phyloP scores from a whole-genome alignment of 2,329 filamentous ascomycete species.

The Calonectria henricotiae region DNA sequence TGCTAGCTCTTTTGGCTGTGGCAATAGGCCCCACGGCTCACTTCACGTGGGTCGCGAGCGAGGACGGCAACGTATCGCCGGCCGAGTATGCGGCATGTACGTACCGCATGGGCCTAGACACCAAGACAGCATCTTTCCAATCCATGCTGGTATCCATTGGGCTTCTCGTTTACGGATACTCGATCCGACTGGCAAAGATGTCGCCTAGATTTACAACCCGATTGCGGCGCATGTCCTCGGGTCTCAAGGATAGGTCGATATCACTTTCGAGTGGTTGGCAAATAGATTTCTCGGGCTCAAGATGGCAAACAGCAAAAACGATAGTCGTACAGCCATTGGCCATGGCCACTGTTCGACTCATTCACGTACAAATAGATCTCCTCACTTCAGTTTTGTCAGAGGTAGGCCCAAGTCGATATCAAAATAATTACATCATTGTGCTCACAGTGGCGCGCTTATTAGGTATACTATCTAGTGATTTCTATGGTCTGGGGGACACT shows the following conservation, averaged over 20 bases:
- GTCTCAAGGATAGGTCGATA: neutral
- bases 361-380: slow-evolving; percentile 4
- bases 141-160: slow-evolving; percentile 2
- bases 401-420: neutral
- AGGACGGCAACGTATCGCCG: neutral
- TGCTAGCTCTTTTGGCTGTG: slow-evolving; percentile 3
- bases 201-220: neutral
- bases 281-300: neutral
- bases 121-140: slow-evolving; percentile 9
- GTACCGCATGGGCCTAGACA: neutral
- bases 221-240: neutral
- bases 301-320: neutral
- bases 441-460: neutral
- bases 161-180: neutral
- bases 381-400: slow-evolving; percentile 17
- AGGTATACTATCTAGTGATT: slow-evolving; percentile 6
- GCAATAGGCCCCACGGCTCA: slow-evolving; percentile 6
- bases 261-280: neutral
- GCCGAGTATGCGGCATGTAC: slow-evolving; percentile 5
- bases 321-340: neutral
- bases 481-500: neutral
- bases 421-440: neutral
- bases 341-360: neutral
- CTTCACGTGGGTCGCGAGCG: neutral
- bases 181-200: slow-evolving; percentile 8